Evolutionary conservation across 208 protist genomes (phyloP).

Genomic region (Wallacemonas collosoma): DNA sequence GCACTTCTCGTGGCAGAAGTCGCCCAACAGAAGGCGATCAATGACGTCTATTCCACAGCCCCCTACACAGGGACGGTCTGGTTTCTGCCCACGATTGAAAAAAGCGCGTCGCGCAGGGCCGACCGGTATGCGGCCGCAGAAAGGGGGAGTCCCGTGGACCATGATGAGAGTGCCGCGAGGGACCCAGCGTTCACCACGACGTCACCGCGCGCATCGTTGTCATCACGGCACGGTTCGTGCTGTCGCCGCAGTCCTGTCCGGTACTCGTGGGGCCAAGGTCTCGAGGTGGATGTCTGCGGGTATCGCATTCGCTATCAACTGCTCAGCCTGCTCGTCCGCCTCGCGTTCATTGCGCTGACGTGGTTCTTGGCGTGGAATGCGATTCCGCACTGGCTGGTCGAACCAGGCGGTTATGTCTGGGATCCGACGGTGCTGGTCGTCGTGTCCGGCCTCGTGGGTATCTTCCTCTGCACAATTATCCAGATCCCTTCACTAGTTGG

Average conservation of each 20-base stretch:
- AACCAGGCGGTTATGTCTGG: conserved; percentile 78
- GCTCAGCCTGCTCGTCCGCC: conserved; percentile 67
- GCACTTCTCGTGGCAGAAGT: conserved; percentile 52
- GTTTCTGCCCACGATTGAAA: conserved; percentile 65
- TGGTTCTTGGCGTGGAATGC: conserved; percentile 78
- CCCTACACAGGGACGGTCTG: conserved; percentile 77
- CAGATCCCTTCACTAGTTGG: conserved; percentile 81
- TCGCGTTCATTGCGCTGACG: conserved; percentile 53
- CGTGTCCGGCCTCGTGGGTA: conserved; percentile 62
- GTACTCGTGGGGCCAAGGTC: conserved; percentile 42
- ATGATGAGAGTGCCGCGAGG: no score
- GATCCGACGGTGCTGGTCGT: conserved; percentile 68
- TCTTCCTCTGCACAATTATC: conserved; percentile 67
- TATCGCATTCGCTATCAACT: conserved; percentile 49
- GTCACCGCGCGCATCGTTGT: background rate
- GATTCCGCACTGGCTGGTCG: conserved; percentile 55
- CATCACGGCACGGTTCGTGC: background rate
- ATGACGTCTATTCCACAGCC: conserved; percentile 74
- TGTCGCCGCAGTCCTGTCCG: conserved; percentile 37
- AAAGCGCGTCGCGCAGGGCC: conserved; percentile 18
- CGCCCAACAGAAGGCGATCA: conserved; percentile 48
- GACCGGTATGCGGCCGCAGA: no score
- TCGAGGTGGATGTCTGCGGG: conserved; percentile 55
- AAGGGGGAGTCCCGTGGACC: no score
- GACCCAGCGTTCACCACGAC: no score